Evolutionary conservation across 768 basidiomycete species (phyloP), one percentile per base, ranked within the genome.

Genomic region (Lepiota venenata): DNA sequence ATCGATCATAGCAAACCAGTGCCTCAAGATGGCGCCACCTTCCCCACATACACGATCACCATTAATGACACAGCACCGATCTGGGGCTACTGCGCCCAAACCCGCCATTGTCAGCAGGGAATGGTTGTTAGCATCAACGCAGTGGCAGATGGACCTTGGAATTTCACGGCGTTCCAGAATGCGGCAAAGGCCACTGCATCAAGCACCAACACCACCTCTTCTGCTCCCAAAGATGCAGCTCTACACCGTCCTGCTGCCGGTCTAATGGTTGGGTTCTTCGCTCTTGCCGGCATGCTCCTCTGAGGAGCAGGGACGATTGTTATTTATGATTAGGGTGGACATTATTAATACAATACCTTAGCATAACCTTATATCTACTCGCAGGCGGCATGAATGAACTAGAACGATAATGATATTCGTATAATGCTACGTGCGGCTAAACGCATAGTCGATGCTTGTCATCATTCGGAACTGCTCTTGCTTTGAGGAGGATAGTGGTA

Each of bases 51-150:
- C 65, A 68, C 67, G 14, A 67, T 84, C 59, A 73, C 65, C 16
- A 66, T 82, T 56, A 80, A 82, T 63, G 74, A 82, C 58, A 78
- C 76, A 25, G 63, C 70, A 6, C 81, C 82, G 2, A 75, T 83
- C 62, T 85, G 80, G 83, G 78, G 74, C 2, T 84, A 77, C 70
- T 84, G 84, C 62, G 70, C 71, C 0, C 82, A 84, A 60, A 58
- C 62, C 1, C 66, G 64, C 46, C 84, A 85, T 65, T 85, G 84
- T 61, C 71, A 64, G 0, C 56, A 69, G 22, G 84, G 84, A 47
- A 86, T 86, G 85, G 84, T 86, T 47, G 84, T 85, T 60, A 63
- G 81, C n/a, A 75, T 77, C 60, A 86, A 83, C 67, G 76, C 82
- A 1, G 69, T 73, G 21, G 77, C 78, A 64, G 65, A 69, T 5